Conservation (phyloP, 371 early-diverging fungal species). For the Mortierella sp. region DNA sequence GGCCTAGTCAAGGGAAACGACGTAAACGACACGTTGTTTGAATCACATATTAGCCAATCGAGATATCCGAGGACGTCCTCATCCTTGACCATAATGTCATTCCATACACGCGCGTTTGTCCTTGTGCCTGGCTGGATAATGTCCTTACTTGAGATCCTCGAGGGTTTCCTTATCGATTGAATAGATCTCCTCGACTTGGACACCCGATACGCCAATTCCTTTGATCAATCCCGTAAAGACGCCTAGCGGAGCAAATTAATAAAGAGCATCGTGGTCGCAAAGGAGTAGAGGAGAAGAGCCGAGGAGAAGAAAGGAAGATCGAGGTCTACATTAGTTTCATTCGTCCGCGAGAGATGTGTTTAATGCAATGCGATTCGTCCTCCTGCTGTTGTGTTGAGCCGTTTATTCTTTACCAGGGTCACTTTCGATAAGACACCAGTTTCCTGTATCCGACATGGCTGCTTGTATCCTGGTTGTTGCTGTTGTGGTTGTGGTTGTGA, state of each 20-base stretch:
- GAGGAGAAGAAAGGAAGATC: too few species aligned
- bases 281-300: neutral
- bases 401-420: constrained; percentile 75
- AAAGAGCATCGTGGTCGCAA: too few species aligned
- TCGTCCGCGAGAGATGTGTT: too few species aligned
- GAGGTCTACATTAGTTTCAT: too few species aligned
- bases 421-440: constrained; percentile 92
- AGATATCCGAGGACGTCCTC: too few species aligned
- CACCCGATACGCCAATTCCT: constrained; percentile 85
- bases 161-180: constrained; percentile 76
- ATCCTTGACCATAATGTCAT: too few species aligned
- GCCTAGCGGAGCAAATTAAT: too few species aligned
- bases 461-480: neutral
- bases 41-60: neutral
- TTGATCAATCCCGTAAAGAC: constrained; percentile 93
- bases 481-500: neutral
- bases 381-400: too few species aligned
- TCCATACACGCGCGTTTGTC: too few species aligned
- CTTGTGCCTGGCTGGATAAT: too few species aligned
- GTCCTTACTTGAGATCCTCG: constrained; percentile 71
- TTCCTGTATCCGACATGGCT: constrained; percentile 73
- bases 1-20: constrained; percentile 61
- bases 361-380: too few species aligned
- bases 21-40: neutral
- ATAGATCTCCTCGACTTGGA: constrained; percentile 88